phyloP scores from a whole-genome alignment of 1,284 basidiomycete species.

The Bondarzewia mesenterica region DNA sequence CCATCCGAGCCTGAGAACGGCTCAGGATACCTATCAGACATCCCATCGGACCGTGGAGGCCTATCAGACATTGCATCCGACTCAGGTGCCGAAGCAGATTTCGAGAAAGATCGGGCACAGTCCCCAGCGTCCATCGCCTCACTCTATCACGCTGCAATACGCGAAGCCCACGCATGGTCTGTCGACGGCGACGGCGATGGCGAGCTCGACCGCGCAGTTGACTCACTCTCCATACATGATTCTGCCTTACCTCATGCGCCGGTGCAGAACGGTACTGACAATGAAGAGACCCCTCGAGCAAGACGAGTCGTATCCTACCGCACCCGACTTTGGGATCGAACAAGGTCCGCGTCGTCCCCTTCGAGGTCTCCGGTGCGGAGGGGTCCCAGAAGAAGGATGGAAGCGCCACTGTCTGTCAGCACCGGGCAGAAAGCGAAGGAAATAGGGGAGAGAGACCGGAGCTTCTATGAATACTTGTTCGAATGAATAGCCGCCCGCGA shows the following conservation, averaged over 20 bases:
- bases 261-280: neutral
- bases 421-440: neutral
- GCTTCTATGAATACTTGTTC: conserved; percentile 7
- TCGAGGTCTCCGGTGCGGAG: conserved; percentile 6
- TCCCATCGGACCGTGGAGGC: conserved; percentile 8
- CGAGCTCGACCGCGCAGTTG: conserved; percentile 7
- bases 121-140: conserved; percentile 11
- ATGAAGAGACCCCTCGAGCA: neutral
- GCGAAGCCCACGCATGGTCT: conserved; percentile 4
- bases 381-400: neutral
- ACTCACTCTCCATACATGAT: conserved; percentile 4
- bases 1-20: conserved; percentile 33
- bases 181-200: conserved; percentile 6
- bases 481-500: neutral
- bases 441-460: neutral
- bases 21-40: conserved; percentile 20
- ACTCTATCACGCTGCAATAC: conserved; percentile 11
- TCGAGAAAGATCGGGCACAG: neutral
- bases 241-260: neutral
- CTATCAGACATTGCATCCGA: conserved; percentile 27
- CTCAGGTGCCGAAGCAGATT: conserved; percentile 19
- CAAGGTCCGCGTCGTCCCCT: conserved; percentile 5
- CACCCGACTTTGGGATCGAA: conserved; percentile 3
- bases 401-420: neutral
- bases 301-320: neutral